Base-by-base conservation (phyloP, 2,329 filamentous ascomycete genomes). In the Sphaceloma murrayae region DNA sequence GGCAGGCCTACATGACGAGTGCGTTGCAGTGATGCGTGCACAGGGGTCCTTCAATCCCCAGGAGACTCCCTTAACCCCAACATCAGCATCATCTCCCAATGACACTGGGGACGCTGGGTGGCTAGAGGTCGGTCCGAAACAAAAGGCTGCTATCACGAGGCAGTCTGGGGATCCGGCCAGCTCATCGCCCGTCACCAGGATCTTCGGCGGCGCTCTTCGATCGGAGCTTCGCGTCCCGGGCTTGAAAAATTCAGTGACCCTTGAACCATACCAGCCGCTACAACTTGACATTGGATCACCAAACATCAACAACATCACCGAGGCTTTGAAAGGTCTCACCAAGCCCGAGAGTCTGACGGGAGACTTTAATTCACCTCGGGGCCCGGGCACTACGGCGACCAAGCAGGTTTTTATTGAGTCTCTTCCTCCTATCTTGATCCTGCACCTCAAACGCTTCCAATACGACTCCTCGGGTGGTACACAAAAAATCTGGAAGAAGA, bases 401-500 rank as follows among this genome's bases (percentile, higher is more conserved):
- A 98, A 96, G 66, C 91, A 96, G 62, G 80, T 94, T 2, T 87
- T 93, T 54, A 94, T 98, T 50, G 89, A 96, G 56, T 85, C 79
- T 1, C 70, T 96, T 11, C 91, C 91, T 1, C 85, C 87, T 1
- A 85, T 96, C 3, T 74, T 98, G 9, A 94, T 96, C 44, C 74
- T 98, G 6, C 91, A 98, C 58, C 73, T 98, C 31, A 98, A 98
- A 67, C 85, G 91, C 33, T 98, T 98, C 71, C 86, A 95, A 56
- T 96, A 94, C 56, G 87, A 96, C 56, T 85, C 80, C 49, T 77
- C 81, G 47, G 84, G 81, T 33, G 87, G 87, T 17, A 94, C 87
- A 0, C 82, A 94, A 57, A 98, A 98, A 70, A 94, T 96, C 51
- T 95, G 89, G 85, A 98, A 96, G 69, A 94, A 89, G 67, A 74